These are phyloP conservation scores for Lenzites betulinus DNA, from an alignment of 768 basidiomycete species.

Conservation along the genomic window DNA sequence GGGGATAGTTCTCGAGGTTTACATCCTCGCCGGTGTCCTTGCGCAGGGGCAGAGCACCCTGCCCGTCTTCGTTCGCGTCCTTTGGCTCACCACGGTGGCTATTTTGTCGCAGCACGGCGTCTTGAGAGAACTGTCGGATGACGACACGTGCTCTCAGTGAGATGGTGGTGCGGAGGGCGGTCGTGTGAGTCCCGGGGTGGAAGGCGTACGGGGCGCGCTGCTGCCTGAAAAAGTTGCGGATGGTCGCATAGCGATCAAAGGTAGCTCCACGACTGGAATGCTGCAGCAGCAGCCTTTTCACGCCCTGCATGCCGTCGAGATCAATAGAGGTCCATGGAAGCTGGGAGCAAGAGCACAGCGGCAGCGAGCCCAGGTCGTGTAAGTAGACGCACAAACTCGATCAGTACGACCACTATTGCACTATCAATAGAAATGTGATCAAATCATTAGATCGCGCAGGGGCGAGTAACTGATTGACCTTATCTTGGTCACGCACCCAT, in stretches of 20 bases:
- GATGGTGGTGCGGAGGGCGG: neutral
- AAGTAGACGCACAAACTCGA: too few species aligned
- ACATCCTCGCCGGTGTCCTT: constrained; percentile 6
- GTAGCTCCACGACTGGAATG: constrained; percentile 30
- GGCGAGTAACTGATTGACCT: too few species aligned
- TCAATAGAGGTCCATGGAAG: neutral
- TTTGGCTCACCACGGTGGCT: neutral
- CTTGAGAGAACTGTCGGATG: constrained; percentile 4
- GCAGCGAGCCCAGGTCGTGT: too few species aligned
- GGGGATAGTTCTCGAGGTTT: constrained; percentile 67
- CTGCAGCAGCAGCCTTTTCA: constrained; percentile 18
- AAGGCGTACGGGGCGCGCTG: constrained; percentile 16
- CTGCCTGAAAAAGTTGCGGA: constrained; percentile 57
- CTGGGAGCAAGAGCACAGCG: too few species aligned
- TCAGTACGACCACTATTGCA: too few species aligned
- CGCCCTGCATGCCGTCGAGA: constrained; percentile 6
- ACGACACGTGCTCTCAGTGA: neutral
- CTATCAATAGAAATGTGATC: too few species aligned
- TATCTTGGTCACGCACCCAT: neutral
- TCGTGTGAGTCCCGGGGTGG: neutral
- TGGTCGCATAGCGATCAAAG: constrained; percentile 59
- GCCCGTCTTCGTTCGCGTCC: neutral
- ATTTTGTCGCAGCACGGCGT: neutral
- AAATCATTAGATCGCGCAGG: too few species aligned
- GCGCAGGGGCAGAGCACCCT: neutral